Percentiles rank a stretch among this genome's conserved stretches.
These are phyloP conservation scores for Trichocomaceae sp. DNA, from an alignment of 2,329 filamentous ascomycete species.

Conservation along the genomic window DNA sequence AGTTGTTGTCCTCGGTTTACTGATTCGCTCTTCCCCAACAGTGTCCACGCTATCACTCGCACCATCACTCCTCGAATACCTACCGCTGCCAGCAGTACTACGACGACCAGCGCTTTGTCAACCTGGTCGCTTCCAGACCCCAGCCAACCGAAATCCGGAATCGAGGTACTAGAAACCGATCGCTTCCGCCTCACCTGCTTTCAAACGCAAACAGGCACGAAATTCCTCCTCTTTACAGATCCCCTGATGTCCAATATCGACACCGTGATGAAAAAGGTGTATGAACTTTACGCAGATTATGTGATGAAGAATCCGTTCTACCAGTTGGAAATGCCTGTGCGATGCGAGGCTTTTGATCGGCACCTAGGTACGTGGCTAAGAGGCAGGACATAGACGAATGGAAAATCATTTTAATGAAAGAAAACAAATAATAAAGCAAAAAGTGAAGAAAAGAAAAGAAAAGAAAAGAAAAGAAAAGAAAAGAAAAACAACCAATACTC, in stretches of 20 bases:
- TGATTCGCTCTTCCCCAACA: constrained; percentile 17
- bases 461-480: too few relatives aligned
- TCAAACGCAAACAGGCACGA: constrained; percentile 86
- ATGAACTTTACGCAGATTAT: constrained; percentile 92
- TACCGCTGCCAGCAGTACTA: constrained; percentile 23
- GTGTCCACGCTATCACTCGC: constrained; percentile 60
- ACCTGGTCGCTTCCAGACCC: constrained; percentile 27
- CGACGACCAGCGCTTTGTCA: constrained; percentile 18
- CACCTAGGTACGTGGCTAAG: constrained; percentile 75
- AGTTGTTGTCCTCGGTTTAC: neutral
- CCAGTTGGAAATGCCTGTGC: constrained; percentile 92
- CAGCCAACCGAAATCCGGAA: constrained; percentile 49
- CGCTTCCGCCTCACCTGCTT: constrained; percentile 96
- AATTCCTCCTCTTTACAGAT: constrained; percentile 94
- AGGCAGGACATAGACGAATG: constrained; percentile 37
- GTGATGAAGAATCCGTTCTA: constrained; percentile 99
- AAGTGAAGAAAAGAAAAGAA: neutral
- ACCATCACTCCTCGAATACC: constrained; percentile 44
- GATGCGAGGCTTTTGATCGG: constrained; percentile 91
- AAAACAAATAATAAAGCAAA: too few relatives aligned
- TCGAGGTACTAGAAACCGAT: constrained; percentile 89
- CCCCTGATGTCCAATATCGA: constrained; percentile 79
- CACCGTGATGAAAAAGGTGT: constrained; percentile 72
- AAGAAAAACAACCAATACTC: neutral
- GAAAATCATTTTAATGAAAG: neutral